phyloP scores from a whole-genome alignment of 805 yeast species.

The Priceomyces carsonii region DNA sequence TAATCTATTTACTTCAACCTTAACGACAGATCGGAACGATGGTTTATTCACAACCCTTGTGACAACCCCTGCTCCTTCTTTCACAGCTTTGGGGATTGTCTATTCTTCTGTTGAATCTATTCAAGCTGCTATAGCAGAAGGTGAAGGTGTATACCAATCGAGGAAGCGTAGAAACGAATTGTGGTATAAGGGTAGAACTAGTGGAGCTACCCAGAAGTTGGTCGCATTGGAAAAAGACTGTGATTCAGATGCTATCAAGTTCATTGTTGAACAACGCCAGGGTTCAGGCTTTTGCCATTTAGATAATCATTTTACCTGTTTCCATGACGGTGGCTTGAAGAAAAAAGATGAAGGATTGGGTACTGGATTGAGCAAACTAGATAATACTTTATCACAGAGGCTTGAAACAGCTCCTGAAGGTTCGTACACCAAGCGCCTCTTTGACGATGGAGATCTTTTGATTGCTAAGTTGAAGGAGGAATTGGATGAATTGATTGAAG shows the following conservation, averaged over 20 bases:
- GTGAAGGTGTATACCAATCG: slow-evolving; percentile 91
- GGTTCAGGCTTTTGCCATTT: slow-evolving; percentile 95
- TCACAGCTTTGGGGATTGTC: slow-evolving; percentile 73
- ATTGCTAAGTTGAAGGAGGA: slow-evolving; percentile 92
- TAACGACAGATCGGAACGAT: slow-evolving; percentile 83
- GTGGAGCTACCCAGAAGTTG: slow-evolving; percentile 91
- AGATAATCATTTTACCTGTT: slow-evolving; percentile 72
- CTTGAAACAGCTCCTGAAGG: slow-evolving; percentile 77
- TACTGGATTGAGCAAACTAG: slow-evolving; percentile 67
- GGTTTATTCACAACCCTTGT: slow-evolving; percentile 85
- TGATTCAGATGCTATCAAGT: slow-evolving; percentile 88
- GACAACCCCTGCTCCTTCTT: slow-evolving; percentile 59
- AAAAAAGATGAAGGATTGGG: slow-evolving; percentile 47
- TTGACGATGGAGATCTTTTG: slow-evolving; percentile 72
- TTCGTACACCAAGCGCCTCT: slow-evolving; percentile 90
- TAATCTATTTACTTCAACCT: slow-evolving; percentile 48
- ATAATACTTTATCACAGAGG: slow-evolving; percentile 64
- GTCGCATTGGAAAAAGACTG: slow-evolving; percentile 75
- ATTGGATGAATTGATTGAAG: slow-evolving; percentile 93
- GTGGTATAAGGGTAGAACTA: slow-evolving; percentile 95
- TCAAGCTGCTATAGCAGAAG: slow-evolving; percentile 73
- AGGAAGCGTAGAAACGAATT: slow-evolving; percentile 76
- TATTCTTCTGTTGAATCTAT: slow-evolving; percentile 86
- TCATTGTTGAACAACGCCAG: slow-evolving; percentile 72
- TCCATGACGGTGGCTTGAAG: slow-evolving; percentile 45